These are phyloP conservation scores for Noccaea bulbosa DNA, from an alignment of 345 rosid genomes.

Conservation along the genomic window DNA sequence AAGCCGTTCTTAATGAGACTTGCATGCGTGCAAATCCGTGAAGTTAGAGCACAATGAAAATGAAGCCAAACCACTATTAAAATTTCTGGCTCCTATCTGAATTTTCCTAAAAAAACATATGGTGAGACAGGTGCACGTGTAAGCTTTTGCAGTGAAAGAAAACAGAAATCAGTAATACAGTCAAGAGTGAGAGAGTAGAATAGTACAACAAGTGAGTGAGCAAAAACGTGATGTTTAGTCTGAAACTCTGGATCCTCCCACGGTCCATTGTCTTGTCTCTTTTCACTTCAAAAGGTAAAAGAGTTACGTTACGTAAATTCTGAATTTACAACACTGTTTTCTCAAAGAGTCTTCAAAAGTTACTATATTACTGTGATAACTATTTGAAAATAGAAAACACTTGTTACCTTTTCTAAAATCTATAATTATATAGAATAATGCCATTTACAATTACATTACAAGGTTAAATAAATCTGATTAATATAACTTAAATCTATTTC, in stretches of 20 bases:
- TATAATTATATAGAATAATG: too few relatives aligned
- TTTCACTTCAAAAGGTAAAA: background rate
- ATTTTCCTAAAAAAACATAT: background rate
- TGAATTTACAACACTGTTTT: background rate
- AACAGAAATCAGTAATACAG: constrained; percentile 5
- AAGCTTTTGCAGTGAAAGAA: constrained; percentile 4
- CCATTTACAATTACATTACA: too few relatives aligned
- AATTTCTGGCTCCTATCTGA: background rate
- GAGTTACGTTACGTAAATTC: background rate
- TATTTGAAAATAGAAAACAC: too few relatives aligned
- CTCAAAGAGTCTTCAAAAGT: too few relatives aligned
- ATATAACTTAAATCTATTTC: too few relatives aligned
- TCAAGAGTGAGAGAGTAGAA: background rate
- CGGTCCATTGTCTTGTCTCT: constrained; percentile 21
- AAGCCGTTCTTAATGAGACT: background rate
- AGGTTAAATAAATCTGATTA: too few relatives aligned
- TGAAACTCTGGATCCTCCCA: constrained; percentile 20
- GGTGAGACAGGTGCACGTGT: constrained; percentile 1
- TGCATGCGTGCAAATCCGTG: background rate
- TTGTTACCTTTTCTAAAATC: too few relatives aligned
- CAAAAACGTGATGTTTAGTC: constrained; percentile 16
- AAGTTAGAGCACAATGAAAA: background rate
- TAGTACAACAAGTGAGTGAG: constrained; percentile 12
- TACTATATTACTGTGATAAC: too few relatives aligned
- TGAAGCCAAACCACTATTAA: background rate